A percentile compares a stretch with the other conserved stretches of the same genome.
Conservation (phyloP, 495 filamentous ascomycete species). For the Aspergillus ostianus region DNA sequence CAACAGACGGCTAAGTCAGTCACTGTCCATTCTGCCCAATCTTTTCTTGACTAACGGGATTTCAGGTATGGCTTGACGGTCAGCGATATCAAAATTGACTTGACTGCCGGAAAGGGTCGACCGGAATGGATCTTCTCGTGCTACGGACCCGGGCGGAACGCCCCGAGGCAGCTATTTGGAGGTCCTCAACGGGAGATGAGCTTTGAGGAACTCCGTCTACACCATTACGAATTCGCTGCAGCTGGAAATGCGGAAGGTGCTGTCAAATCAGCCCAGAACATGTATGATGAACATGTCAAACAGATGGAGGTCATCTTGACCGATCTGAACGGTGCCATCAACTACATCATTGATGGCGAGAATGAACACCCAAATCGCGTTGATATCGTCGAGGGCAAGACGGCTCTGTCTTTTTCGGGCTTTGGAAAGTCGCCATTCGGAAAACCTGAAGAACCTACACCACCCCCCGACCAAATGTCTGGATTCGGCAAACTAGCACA, state of each 20-base stretch:
- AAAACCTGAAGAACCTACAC: slow-evolving; percentile 29
- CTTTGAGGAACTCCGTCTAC: slow-evolving; percentile 74
- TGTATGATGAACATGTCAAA: slow-evolving; percentile 58
- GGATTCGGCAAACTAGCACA: slow-evolving; percentile 25
- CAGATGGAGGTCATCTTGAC: slow-evolving; percentile 66
- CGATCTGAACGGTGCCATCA: slow-evolving; percentile 68
- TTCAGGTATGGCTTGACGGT: slow-evolving; percentile 51
- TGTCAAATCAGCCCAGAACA: slow-evolving; percentile 59
- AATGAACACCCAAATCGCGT: slow-evolving; percentile 79
- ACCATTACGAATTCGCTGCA: slow-evolving; percentile 58
- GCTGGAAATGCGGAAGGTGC: slow-evolving; percentile 63
- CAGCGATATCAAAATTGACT: slow-evolving; percentile 59
- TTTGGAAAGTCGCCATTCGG: slow-evolving; percentile 33
- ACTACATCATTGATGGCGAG: slow-evolving; percentile 64
- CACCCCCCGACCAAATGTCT: slow-evolving; percentile 16
- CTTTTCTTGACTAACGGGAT: slow-evolving; percentile 16
- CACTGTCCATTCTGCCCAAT: neutral
- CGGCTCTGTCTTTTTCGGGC: slow-evolving; percentile 20
- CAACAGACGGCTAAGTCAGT: slow-evolving; percentile 34
- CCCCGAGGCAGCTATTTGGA: slow-evolving; percentile 77
- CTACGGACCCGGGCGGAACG: slow-evolving; percentile 70
- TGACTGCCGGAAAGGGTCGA: slow-evolving; percentile 56
- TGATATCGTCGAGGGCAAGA: slow-evolving; percentile 61
- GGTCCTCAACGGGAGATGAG: slow-evolving; percentile 77
- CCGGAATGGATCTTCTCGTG: slow-evolving; percentile 83